Conservation (phyloP, 345 rosid genomes). For the Corchorus olitorius region DNA sequence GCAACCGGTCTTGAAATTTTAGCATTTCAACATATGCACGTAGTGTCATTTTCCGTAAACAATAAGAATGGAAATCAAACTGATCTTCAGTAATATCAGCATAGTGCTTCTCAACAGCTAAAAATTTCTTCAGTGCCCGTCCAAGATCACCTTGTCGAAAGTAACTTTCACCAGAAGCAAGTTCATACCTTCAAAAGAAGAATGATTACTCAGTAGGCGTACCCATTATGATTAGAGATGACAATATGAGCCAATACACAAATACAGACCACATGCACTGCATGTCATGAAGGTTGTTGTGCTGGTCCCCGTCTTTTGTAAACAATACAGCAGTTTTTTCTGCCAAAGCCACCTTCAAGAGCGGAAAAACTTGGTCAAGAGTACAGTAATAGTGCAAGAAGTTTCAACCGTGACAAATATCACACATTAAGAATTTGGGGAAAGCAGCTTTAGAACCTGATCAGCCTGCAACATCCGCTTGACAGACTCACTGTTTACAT, state of each 20-base stretch:
- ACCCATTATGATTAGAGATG: conserved; percentile 19
- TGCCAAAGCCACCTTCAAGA: conserved; percentile 75
- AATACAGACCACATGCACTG: conserved; percentile 97
- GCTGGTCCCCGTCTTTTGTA: conserved; percentile 98
- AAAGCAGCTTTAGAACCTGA: conserved; percentile 59
- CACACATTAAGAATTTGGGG: conserved; percentile 8
- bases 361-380: not conserved
- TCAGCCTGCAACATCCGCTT: conserved; percentile 99
- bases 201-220: conserved; percentile 17
- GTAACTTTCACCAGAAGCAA: conserved; percentile 96
- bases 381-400: conserved; percentile 3
- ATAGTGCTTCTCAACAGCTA: conserved; percentile 99
- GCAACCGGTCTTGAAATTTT: conserved; percentile 94
- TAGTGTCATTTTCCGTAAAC: conserved; percentile 95
- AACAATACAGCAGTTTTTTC: conserved; percentile 93
- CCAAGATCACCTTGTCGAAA: conserved; percentile 97
- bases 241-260: conserved; percentile 23
- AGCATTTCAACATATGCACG: conserved; percentile 98
- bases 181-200: conserved; percentile 79
- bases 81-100: conserved; percentile 98
- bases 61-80: conserved; percentile 98
- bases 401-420: not conserved
- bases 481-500: conserved; percentile 91
- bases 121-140: conserved; percentile 85
- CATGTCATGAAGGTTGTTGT: conserved; percentile 99